Evolutionary conservation across 805 yeast genomes (phyloP), one percentile per base, ranked within the genome.

Genomic region (Saturnispora ahearnii): DNA sequence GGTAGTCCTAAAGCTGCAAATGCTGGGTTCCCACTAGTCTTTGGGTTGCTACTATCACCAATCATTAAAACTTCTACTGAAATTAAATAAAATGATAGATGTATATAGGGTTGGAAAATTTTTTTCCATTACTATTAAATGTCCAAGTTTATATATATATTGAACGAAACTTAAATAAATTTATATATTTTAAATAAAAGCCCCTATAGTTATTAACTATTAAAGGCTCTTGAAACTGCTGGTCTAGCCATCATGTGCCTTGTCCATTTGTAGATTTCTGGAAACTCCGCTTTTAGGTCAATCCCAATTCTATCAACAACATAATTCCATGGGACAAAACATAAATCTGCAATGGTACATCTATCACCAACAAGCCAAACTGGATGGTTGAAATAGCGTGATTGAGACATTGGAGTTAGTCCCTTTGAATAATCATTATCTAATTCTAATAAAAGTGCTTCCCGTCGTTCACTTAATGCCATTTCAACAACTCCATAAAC

Each of bases 251-350:
- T 86, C 96, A 90, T 87, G 60, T 82, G 82, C 63, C 85, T 84
- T 10, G 96, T 90, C 97, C 96, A 90, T 65, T 87, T 87, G 71
- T 87, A 89, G 44, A 89, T 96, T 69, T 90, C 97, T 1, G 96
- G 96, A 62, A 85, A 89, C 64, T 90, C 97, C 30, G 78, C 76
- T 64, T 84, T 84, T 59, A 90, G 77, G 60, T 86, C 87, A 54
- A 90, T 87, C 7, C 96, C 97, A 49, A 90, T 85, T 60, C 96
- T 74, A 64, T 87, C 96, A 48, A 90, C 95, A 15, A 90, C 96
- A 61, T 89, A 90, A 66, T 90, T 90, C 98, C 98, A 90, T 13
- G 98, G 95, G 29, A 90, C 96, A 69, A 90, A 90, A 22, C 91
- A 79, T 61, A 90, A 73, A 66, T 90, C 98, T 2, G 97, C 97